phyloP scores from a whole-genome alignment of 495 filamentous ascomycete species.

The Rusavskia elegans region DNA sequence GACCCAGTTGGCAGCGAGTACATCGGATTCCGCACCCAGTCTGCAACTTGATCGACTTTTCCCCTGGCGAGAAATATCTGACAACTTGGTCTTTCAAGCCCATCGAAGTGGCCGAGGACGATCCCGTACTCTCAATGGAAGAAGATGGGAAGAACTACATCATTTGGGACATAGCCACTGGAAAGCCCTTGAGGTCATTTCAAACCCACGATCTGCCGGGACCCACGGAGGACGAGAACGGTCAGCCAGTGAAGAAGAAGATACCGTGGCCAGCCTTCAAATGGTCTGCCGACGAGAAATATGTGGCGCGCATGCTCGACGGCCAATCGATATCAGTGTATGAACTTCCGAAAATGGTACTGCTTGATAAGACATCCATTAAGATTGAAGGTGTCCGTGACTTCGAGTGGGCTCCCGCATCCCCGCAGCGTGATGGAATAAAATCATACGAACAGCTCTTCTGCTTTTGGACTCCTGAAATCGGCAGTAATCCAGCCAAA shows the following conservation, averaged over 20 bases:
- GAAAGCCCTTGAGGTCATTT: slow-evolving; percentile 83
- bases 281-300: slow-evolving; percentile 95
- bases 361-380: slow-evolving; percentile 71
- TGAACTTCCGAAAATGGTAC: slow-evolving; percentile 80
- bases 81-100: slow-evolving; percentile 93
- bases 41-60: slow-evolving; percentile 92
- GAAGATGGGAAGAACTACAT: slow-evolving; percentile 99
- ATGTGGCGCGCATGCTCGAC: slow-evolving; percentile 82
- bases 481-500: slow-evolving; percentile 94
- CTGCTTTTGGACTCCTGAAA: slow-evolving; percentile 97
- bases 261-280: slow-evolving; percentile 98
- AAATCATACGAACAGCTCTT: slow-evolving; percentile 89
- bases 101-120: slow-evolving; percentile 77
- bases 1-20: slow-evolving; percentile 71
- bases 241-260: slow-evolving; percentile 69
- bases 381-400: slow-evolving; percentile 94
- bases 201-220: slow-evolving; percentile 64
- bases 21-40: slow-evolving; percentile 88
- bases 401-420: slow-evolving; percentile 91
- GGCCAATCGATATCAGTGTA: slow-evolving; percentile 85
- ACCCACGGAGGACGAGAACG: slow-evolving; percentile 37
- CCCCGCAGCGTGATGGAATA: slow-evolving; percentile 57
- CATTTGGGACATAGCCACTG: slow-evolving; percentile 90
- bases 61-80: slow-evolving; percentile 79
- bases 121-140: slow-evolving; percentile 65